Evolutionary conservation across 1,284 basidiomycete genomes (phyloP).

Genomic region (Ustilago sp.): DNA sequence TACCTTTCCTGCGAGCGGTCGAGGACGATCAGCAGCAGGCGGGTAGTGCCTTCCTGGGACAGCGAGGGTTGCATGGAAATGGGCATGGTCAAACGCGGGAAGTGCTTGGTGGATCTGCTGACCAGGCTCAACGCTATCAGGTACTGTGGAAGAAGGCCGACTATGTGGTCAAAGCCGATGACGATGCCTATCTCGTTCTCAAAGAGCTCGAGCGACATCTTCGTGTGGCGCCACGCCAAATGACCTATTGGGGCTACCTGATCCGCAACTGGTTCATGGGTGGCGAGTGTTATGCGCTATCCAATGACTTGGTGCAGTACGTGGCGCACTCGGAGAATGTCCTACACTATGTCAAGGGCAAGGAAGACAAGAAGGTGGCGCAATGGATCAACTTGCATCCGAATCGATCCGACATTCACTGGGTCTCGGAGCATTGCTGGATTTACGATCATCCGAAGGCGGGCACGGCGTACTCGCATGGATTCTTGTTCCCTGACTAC

Average conservation of each 20-base stretch:
- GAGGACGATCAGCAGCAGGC: constrained; percentile 17
- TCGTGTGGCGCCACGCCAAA: constrained; percentile 60
- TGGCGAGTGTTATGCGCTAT: constrained; percentile 92
- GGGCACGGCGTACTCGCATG: constrained; percentile 89
- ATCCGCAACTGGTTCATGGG: constrained; percentile 96
- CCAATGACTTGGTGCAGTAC: constrained; percentile 90
- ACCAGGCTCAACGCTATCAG: constrained; percentile 43
- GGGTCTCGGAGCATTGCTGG: constrained; percentile 94
- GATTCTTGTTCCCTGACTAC: constrained; percentile 95
- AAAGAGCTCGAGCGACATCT: constrained; percentile 68
- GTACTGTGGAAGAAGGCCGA: constrained; percentile 68
- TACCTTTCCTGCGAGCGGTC: constrained; percentile 74
- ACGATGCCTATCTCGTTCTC: constrained; percentile 66
- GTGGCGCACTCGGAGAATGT: constrained; percentile 80
- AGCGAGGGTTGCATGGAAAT: constrained; percentile 17
- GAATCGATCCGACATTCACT: constrained; percentile 81
- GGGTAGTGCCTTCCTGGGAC: constrained; percentile 1
- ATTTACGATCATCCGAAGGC: constrained; percentile 97
- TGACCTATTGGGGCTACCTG: constrained; percentile 74
- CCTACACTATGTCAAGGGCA: constrained; percentile 79
- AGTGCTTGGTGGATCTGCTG: constrained; percentile 35
- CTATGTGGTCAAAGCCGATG: constrained; percentile 69
- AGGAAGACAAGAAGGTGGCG: constrained; percentile 92
- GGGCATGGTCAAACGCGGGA: constrained; percentile 45
- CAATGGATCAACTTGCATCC: constrained; percentile 94